These are phyloP conservation scores for Notholithocarpus densiflorus DNA, from an alignment of 306 rosid genomes.

Conservation along the genomic window DNA sequence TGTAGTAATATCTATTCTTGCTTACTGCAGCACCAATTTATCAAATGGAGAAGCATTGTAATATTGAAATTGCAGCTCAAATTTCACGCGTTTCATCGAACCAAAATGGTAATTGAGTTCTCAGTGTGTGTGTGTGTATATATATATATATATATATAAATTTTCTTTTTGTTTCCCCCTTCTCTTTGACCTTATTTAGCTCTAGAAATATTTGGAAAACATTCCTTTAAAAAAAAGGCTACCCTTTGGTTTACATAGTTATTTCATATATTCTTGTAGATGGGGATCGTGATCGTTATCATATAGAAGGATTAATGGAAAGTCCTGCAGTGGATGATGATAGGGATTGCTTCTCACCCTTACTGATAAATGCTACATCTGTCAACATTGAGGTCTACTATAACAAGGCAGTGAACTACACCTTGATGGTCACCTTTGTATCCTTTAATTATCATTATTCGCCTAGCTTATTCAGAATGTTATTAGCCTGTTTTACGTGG, in stretches of 20 bases:
- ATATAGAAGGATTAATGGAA: conserved; percentile 88
- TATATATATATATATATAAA: too few species aligned
- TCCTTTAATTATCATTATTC: conserved; percentile 45
- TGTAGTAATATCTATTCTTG: conserved; percentile 19
- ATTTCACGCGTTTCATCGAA: conserved; percentile 65
- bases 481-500: conserved; percentile 22
- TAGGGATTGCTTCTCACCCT: conserved; percentile 89
- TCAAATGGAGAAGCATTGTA: conserved; percentile 95
- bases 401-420: conserved; percentile 95
- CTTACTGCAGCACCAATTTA: conserved; percentile 66
- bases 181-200: background rate
- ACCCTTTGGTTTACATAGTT: conserved; percentile 17
- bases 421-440: conserved; percentile 99
- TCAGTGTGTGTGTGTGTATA: background rate
- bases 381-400: conserved; percentile 90
- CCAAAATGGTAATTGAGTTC: conserved; percentile 77
- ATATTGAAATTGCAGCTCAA: conserved; percentile 90
- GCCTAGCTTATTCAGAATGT: conserved; percentile 14
- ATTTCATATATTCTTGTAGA: conserved; percentile 38
- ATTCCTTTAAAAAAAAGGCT: background rate
- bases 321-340: conserved; percentile 86
- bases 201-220: background rate
- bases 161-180: conserved; percentile 28
- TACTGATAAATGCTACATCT: conserved; percentile 82
- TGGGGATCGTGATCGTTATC: conserved; percentile 75